Evolutionary conservation across 495 filamentous ascomycete genomes (phyloP), one percentile per base, ranked within the genome.

Genomic region (Opeltia flavorubescens): DNA sequence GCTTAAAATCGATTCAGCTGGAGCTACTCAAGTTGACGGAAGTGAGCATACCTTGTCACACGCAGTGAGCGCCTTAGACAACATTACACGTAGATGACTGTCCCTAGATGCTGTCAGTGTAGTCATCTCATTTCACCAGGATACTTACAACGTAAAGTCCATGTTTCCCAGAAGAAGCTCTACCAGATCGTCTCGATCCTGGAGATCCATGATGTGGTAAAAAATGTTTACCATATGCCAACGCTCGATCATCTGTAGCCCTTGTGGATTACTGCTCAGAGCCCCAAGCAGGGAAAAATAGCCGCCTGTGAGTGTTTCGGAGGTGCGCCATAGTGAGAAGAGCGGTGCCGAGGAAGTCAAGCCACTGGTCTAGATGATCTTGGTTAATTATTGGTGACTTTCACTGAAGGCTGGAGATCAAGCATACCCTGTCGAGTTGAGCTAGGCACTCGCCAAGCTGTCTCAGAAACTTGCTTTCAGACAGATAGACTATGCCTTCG

Each of bases 141-240:
- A 9, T 7, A 23, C 42, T 30, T 26, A 44, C 44, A 89, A 66
- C 17, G 80, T 80, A 58, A 93, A 98, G 60, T 96, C 88, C 68
- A 98, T 87, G 58, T 88, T 89, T 27, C 79, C 76, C 7, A 98
- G 70, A 55, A 96, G 75, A 18, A 86, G 70, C 52, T 87, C 82
- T 50, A 95, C 84, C 35, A 98, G 70, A 57, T 98, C 91, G 38
- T 89, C 86, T 2, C 93, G 82, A 59, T 86, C 80, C 53, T 81
- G 80, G 17, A 95, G 72, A 55, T 96, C 93, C 46, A 94, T 76
- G 55, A 98, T 91, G 58, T 95, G 89, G 59, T 98, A 98, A 68
- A 95, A 89, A 86, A 96, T 96, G 62, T 95, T 96, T 59, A 94
- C 81, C 71, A 96, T 89, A 50, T 85, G 85, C 88, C 89, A 96